A percentile compares a stretch with the other conserved stretches of the same genome.
Conservation (phyloP, 148 eudicot genomes). For the Linanthus parryae region DNA sequence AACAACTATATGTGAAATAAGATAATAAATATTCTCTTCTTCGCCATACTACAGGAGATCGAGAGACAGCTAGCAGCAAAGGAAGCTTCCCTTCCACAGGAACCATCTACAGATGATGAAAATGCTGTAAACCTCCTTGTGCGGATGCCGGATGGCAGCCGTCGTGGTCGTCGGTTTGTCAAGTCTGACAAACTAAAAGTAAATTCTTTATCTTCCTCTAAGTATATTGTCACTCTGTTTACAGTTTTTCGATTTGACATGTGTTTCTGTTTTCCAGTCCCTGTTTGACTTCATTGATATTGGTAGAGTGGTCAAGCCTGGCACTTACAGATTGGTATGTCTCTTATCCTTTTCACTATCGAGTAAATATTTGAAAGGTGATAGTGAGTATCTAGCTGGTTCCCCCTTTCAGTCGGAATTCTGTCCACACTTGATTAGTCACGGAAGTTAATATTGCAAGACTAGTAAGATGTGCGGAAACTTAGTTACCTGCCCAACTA, state of each 20-base stretch:
- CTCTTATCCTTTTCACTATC: constrained; percentile 8
- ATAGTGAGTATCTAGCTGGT: neutral
- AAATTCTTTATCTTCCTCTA: too few relatives aligned
- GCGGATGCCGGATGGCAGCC: constrained; percentile 92
- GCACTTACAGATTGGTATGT: constrained; percentile 82
- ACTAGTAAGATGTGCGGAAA: too few relatives aligned
- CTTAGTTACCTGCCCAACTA: too few relatives aligned
- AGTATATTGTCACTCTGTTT: too few relatives aligned
- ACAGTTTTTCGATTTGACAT: constrained; percentile 7
- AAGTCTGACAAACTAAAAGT: constrained; percentile 90
- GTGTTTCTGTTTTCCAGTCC: constrained; percentile 37
- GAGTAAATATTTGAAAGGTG: neutral
- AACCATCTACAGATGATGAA: constrained; percentile 72
- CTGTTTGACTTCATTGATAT: constrained; percentile 90
- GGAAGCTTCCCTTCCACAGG: constrained; percentile 92
- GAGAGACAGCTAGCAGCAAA: constrained; percentile 92
- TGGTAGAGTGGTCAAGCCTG: constrained; percentile 74
- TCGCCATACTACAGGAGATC: constrained; percentile 55
- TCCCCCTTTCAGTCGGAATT: neutral
- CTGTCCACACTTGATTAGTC: neutral
- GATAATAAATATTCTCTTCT: too few relatives aligned
- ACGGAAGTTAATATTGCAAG: neutral
- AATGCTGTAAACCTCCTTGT: constrained; percentile 83
- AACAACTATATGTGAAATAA: too few relatives aligned
- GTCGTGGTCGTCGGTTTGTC: constrained; percentile 76